A percentile compares a stretch with the other conserved stretches of the same genome.
phyloP scores from a whole-genome alignment of 164 flowering plant genomes.

The Vitis rupestris region DNA sequence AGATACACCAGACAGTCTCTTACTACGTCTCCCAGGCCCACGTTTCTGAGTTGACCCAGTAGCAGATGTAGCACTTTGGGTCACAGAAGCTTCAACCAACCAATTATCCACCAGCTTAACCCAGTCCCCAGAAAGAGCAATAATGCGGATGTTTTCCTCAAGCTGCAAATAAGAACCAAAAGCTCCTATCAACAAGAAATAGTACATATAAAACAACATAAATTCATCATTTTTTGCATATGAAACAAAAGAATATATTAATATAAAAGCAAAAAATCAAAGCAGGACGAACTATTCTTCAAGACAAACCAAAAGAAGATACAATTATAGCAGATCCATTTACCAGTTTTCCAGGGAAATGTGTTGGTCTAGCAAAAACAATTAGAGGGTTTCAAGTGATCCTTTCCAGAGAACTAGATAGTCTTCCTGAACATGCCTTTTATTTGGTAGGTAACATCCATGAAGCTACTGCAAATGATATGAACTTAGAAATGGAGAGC shows the following conservation, averaged over 20 bases:
- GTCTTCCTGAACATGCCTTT: slow-evolving; percentile 2
- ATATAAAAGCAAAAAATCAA: neutral
- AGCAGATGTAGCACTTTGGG: slow-evolving; percentile 33
- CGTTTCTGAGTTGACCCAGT: slow-evolving; percentile 57
- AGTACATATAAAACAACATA: neutral
- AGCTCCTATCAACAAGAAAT: neutral
- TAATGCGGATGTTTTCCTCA: slow-evolving; percentile 62
- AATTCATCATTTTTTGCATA: neutral
- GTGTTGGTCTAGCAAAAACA: neutral
- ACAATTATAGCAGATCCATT: too few relatives aligned
- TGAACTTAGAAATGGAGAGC: neutral
- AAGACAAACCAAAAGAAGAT: too few relatives aligned
- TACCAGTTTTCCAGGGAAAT: slow-evolving; percentile 1
- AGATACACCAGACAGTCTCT: slow-evolving; percentile 47
- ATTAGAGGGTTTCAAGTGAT: slow-evolving; percentile 3
- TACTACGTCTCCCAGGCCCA: slow-evolving; percentile 55
- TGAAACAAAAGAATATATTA: slow-evolving; percentile 1
- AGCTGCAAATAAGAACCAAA: slow-evolving; percentile 52
- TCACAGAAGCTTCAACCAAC: slow-evolving; percentile 42
- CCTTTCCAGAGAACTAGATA: neutral
- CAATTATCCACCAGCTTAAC: slow-evolving; percentile 70
- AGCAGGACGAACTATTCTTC: too few relatives aligned
- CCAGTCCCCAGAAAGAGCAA: slow-evolving; percentile 86
- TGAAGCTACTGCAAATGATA: neutral
- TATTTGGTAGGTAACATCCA: slow-evolving; percentile 5